Conservation (phyloP, 2,329 filamentous ascomycete genomes). For the Xylaria sp. region DNA sequence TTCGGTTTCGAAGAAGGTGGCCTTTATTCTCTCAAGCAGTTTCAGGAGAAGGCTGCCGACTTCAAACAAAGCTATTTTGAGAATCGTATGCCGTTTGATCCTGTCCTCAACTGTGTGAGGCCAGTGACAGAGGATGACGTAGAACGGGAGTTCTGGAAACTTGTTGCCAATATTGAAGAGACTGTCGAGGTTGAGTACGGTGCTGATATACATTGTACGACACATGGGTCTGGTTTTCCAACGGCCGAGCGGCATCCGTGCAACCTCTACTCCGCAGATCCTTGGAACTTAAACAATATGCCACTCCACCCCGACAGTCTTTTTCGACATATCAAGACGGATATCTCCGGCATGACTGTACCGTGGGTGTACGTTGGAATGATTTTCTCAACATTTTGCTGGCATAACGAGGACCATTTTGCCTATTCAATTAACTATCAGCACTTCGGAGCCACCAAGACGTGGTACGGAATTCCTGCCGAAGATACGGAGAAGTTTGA, state of each 20-base stretch:
- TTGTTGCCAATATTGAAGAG: slow-evolving; percentile 93
- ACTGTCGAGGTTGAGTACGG: slow-evolving; percentile 98
- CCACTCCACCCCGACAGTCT: slow-evolving; percentile 91
- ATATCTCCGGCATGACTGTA: slow-evolving; percentile 99
- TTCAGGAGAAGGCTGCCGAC: slow-evolving; percentile 93
- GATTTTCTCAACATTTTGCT: slow-evolving; percentile 99
- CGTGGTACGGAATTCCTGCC: slow-evolving; percentile 97
- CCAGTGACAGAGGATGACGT: slow-evolving; percentile 94
- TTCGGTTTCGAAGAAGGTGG: slow-evolving; percentile 98
- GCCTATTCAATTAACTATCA: slow-evolving; percentile 98
- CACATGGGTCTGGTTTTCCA: slow-evolving; percentile 95
- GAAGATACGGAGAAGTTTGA: slow-evolving; percentile 96
- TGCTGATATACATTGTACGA: slow-evolving; percentile 97
- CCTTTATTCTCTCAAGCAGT: slow-evolving; percentile 92
- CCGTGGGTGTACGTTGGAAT: slow-evolving; percentile 99
- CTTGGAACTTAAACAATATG: slow-evolving; percentile 95
- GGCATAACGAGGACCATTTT: slow-evolving; percentile 99
- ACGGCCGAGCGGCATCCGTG: slow-evolving; percentile 91
- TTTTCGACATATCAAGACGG: slow-evolving; percentile 96
- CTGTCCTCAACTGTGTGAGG: slow-evolving; percentile 80
- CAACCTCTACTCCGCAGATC: slow-evolving; percentile 87
- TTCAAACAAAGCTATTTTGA: slow-evolving; percentile 97
- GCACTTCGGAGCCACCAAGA: slow-evolving; percentile 97
- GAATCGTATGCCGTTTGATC: slow-evolving; percentile 88
- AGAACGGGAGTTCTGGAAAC: slow-evolving; percentile 94